Base-by-base conservation (phyloP, 768 basidiomycete genomes). In the Hirschioporus abietinus region DNA sequence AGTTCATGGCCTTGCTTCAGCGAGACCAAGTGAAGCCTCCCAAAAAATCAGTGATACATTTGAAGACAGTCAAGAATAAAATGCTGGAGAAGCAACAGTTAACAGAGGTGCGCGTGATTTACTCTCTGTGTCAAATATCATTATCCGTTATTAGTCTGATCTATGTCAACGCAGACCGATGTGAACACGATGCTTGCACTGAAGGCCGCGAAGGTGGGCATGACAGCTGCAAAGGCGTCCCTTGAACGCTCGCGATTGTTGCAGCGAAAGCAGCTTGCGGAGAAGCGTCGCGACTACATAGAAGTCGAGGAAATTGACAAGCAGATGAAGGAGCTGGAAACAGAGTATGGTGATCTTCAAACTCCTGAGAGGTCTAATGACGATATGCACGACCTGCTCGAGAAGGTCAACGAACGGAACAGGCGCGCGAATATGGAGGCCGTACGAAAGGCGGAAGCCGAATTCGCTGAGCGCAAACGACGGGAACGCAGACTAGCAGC, bases 351-450 rank as follows among this genome's bases (percentile, higher is more conserved):
- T 0, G 73, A 75, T 5, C 70, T 66, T 18, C 65, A 67, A 8
- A 67, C 72, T 2, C 35, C 63, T 25, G 60, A 34, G 36, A 52
- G 67, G 62, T 35, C 61, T 10, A 70, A 71, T 24, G 70, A 69
- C 68, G 63, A 64, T 30, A 71, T 72, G 42, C 76, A 76, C 12
- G 86, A 92, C 69, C 77, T 85, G 72, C 82, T 96, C 26, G 86
- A 91, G 18, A 86, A 80, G 73, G 88, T 99, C 65, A 98, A 96
- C 74, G 93, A 95, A 78, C 86, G 94, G 66, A 98, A 98, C 75
- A 84, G 92, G 66, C 89, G 86, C 74, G 89, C 90, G 34, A 96
- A 96, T 66, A 69, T 87, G 70, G 96, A 96, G 72, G 86, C 86
- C 3, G 86, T 95, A 64, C 83, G 92, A 67, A 86, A 85, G 69